Conservation (phyloP, 2,329 filamentous ascomycete genomes). For the Tolypocladium amazonense region DNA sequence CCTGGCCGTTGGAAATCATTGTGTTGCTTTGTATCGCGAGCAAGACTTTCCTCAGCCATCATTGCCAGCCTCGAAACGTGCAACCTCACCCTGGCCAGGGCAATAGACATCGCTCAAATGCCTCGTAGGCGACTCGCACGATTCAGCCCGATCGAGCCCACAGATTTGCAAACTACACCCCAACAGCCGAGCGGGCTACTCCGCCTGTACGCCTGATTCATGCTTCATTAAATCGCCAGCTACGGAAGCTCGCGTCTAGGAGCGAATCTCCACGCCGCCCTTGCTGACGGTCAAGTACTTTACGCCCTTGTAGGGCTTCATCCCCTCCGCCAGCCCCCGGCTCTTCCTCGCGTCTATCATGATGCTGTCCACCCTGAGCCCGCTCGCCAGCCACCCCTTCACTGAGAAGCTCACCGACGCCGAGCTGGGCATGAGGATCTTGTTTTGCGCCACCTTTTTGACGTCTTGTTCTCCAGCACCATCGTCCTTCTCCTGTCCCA, state of each 20-base stretch:
- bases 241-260: constrained; percentile 22
- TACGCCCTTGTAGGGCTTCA: constrained; percentile 95
- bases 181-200: too few species aligned
- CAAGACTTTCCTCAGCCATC: neutral
- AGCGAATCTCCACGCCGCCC: constrained; percentile 53
- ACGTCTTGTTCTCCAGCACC: constrained; percentile 36
- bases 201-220: neutral
- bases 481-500: constrained; percentile 17
- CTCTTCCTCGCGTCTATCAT: constrained; percentile 67
- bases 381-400: constrained; percentile 59
- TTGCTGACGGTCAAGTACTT: constrained; percentile 82
- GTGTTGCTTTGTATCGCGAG: neutral
- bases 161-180: too few species aligned
- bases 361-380: constrained; percentile 58
- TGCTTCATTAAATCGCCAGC: neutral
- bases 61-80: neutral
- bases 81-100: neutral
- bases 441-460: constrained; percentile 55
- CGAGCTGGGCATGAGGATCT: constrained; percentile 70
- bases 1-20: neutral
- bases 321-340: constrained; percentile 71
- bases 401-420: constrained; percentile 62
- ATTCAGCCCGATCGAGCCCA: neutral
- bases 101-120: neutral
- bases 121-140: neutral